These are phyloP conservation scores for Linnemannia schmuckeri DNA, from an alignment of 192 early-diverging fungal species.

Conservation along the genomic window DNA sequence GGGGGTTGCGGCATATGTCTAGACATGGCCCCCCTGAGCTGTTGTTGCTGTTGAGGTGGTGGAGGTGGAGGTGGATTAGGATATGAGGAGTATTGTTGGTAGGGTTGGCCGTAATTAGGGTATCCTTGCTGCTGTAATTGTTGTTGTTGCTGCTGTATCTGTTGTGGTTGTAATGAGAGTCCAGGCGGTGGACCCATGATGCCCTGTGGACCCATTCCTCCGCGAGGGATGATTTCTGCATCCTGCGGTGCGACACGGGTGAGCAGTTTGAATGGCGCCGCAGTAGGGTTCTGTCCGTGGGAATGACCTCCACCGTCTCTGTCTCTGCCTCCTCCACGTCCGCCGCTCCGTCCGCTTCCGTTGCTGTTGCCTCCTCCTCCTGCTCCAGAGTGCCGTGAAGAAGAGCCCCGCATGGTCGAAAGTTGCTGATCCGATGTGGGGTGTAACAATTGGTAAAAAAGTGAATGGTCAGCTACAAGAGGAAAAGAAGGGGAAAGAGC, in stretches of 20 bases:
- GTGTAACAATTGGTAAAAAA: background rate
- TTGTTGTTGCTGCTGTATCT: conserved; percentile 18
- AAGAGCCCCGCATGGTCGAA: conserved; percentile 9
- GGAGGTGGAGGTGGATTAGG: conserved; percentile 5
- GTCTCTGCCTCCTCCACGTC: background rate
- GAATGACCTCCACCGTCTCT: conserved; percentile 21
- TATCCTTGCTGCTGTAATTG: conserved; percentile 15
- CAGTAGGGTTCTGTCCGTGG: conserved; percentile 12
- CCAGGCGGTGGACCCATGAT: background rate
- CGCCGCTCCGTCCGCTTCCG: background rate
- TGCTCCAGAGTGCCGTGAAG: background rate
- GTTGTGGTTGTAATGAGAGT: conserved; percentile 7
- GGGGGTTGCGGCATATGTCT: conserved; percentile 6
- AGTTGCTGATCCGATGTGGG: background rate
- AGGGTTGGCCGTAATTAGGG: background rate
- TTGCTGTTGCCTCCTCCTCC: conserved; percentile 3
- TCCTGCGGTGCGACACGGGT: conserved; percentile 28
- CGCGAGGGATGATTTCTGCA: conserved; percentile 4
- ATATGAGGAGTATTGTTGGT: conserved; percentile 7
- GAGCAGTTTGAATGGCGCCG: conserved; percentile 41
- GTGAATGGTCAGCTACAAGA: background rate
- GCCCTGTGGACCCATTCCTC: background rate
- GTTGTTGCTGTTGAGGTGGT: conserved; percentile 8
- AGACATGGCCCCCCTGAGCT: background rate
- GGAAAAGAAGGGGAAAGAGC: too few relatives aligned